These are phyloP conservation scores for Sporisorium graminicola DNA, from an alignment of 1,284 basidiomycete genomes.

Conservation along the genomic window DNA sequence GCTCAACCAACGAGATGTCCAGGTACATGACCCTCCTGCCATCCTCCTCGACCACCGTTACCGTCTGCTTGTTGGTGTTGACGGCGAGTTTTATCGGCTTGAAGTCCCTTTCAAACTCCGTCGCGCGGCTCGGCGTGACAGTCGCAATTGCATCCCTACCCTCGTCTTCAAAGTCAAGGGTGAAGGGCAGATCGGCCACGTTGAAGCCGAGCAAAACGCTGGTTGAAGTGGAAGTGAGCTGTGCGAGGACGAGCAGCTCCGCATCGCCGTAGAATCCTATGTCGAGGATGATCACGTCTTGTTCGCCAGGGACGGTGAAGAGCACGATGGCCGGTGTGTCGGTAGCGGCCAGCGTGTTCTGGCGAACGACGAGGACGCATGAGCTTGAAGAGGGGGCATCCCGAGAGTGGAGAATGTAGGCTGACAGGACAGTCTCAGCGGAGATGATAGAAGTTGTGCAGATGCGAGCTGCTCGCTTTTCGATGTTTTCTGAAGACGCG, in stretches of 20 bases:
- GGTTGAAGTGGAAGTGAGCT: not conserved
- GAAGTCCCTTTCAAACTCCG: slow-evolving; percentile 32
- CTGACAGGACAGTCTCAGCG: slow-evolving; percentile 5
- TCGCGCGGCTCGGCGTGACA: slow-evolving; percentile 16
- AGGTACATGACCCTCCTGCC: slow-evolving; percentile 32
- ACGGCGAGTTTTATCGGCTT: slow-evolving; percentile 27
- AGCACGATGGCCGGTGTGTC: not conserved
- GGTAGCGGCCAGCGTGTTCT: not conserved
- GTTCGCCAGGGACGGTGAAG: slow-evolving; percentile 2
- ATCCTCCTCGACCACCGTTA: slow-evolving; percentile 20
- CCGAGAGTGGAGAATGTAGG: slow-evolving; percentile 11
- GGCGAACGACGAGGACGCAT: slow-evolving; percentile 18
- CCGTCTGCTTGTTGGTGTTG: slow-evolving; percentile 43
- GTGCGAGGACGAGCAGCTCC: slow-evolving; percentile 33
- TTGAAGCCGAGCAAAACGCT: slow-evolving; percentile 20
- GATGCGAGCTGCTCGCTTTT: slow-evolving; percentile 1
- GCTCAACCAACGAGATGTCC: slow-evolving; percentile 23
- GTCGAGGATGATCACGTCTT: slow-evolving; percentile 23
- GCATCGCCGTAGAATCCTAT: slow-evolving; percentile 27
- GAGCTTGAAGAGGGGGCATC: not conserved
- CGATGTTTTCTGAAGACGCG: not conserved
- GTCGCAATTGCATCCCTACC: not conserved
- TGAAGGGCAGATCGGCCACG: slow-evolving; percentile 18
- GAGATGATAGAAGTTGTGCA: slow-evolving; percentile 8
- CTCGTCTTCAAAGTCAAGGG: not conserved